A percentile compares a stretch with the other conserved stretches of the same genome.
These are phyloP conservation scores for Ustilago xerochloae DNA, from an alignment of 1,284 basidiomycete species.

Conservation along the genomic window DNA sequence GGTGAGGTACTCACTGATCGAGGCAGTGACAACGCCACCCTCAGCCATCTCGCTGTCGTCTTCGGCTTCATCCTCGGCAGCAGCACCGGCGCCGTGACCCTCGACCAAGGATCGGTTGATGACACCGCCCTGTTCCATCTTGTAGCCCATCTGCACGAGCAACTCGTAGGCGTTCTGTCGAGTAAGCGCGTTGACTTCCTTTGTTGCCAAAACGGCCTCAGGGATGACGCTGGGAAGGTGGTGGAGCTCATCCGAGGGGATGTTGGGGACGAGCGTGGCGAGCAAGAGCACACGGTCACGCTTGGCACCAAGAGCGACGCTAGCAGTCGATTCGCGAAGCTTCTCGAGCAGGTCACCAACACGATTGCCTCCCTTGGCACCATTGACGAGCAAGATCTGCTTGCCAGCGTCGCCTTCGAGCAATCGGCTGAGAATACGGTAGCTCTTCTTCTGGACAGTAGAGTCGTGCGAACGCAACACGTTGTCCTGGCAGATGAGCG, in stretches of 20 bases:
- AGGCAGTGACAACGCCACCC: constrained; percentile 76
- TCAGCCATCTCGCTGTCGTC: constrained; percentile 41
- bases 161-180: constrained; percentile 89
- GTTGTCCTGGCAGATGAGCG: constrained; percentile 70
- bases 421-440: constrained; percentile 82
- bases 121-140: constrained; percentile 87
- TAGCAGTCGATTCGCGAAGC: constrained; percentile 64
- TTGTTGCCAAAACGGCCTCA: constrained; percentile 96
- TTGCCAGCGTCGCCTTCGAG: constrained; percentile 52
- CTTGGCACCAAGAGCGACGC: constrained; percentile 85
- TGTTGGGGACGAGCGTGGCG: constrained; percentile 76
- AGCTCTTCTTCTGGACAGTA: constrained; percentile 94
- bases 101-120: constrained; percentile 82
- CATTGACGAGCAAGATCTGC: constrained; percentile 40
- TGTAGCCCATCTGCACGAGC: constrained; percentile 88
- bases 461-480: constrained; percentile 76
- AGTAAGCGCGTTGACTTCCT: constrained; percentile 94
- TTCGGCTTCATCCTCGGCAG: constrained; percentile 50
- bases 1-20: constrained; percentile 90
- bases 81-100: constrained; percentile 69
- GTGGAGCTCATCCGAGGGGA: constrained; percentile 81
- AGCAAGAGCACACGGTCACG: constrained; percentile 83
- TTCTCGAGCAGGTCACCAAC: constrained; percentile 53
- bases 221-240: constrained; percentile 89
- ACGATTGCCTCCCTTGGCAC: constrained; percentile 16